Evolutionary conservation across 129 eudicot species (phyloP).

Genomic region (Saposhnikovia divaricata): DNA sequence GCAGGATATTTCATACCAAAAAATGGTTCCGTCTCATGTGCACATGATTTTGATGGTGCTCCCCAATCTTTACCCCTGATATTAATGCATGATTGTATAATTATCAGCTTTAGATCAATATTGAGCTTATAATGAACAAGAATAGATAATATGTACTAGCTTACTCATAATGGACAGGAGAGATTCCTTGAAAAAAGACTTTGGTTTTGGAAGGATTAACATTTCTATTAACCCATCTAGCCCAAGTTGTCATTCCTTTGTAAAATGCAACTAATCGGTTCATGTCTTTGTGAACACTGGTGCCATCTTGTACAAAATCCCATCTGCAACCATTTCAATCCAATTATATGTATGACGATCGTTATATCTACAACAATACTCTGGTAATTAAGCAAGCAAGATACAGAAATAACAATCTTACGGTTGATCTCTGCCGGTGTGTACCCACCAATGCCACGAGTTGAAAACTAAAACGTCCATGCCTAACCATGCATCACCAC

Average conservation of each 20-base stretch:
- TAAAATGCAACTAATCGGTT: slow-evolving; percentile 52
- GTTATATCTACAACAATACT: no score
- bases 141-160: neutral
- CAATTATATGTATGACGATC: neutral
- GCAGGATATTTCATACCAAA: slow-evolving; percentile 60
- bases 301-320: slow-evolving; percentile 58
- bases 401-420: slow-evolving; percentile 12
- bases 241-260: slow-evolving; percentile 69
- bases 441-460: slow-evolving; percentile 93
- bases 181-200: slow-evolving; percentile 75
- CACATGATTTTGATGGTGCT: slow-evolving; percentile 59
- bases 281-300: slow-evolving; percentile 45
- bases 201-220: slow-evolving; percentile 40
- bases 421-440: slow-evolving; percentile 44
- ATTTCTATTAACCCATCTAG: slow-evolving; percentile 55
- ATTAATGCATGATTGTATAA: neutral
- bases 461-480: slow-evolving; percentile 58
- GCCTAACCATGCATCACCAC: slow-evolving; percentile 48
- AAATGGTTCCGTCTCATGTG: slow-evolving; percentile 54
- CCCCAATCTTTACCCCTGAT: slow-evolving; percentile 82
- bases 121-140: neutral
- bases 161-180: slow-evolving; percentile 64
- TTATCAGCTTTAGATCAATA: neutral
- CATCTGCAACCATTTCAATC: slow-evolving; percentile 39
- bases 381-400: neutral